A percentile compares a stretch with the other conserved stretches of the same genome.
These are phyloP conservation scores for Monotropa hypopitys DNA, from an alignment of 179 eudicot genomes.

Conservation along the genomic window DNA sequence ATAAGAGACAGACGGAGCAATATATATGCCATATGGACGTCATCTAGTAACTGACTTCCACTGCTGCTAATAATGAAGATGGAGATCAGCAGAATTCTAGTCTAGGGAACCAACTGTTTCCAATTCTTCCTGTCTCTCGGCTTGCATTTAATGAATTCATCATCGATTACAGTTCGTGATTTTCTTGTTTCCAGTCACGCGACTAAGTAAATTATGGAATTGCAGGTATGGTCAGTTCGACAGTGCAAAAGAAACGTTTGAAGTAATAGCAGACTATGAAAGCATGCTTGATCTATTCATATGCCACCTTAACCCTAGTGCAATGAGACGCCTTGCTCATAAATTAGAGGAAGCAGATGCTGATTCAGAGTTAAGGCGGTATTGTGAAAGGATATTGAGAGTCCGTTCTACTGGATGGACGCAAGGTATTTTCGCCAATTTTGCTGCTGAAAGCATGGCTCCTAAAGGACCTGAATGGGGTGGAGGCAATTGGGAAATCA, in stretches of 20 bases:
- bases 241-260: constrained; percentile 97
- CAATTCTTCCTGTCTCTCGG: neutral
- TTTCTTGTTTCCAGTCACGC: neutral
- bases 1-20: neutral
- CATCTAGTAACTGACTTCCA: neutral
- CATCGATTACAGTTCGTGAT: neutral
- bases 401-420: constrained; percentile 99
- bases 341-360: constrained; percentile 82
- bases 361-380: constrained; percentile 74
- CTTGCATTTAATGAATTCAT: neutral
- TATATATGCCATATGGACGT: neutral
- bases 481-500: constrained; percentile 97
- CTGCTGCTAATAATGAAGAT: neutral
- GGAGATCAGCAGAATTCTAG: neutral
- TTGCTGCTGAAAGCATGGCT: constrained; percentile 98
- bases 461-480: constrained; percentile 99
- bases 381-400: constrained; percentile 86
- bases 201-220: constrained; percentile 4
- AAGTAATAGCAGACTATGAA: constrained; percentile 81
- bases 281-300: constrained; percentile 91
- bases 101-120: neutral
- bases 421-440: constrained; percentile 97
- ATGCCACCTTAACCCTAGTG: constrained; percentile 98
- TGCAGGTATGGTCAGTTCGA: constrained; percentile 96
- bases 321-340: constrained; percentile 96